Base-by-base conservation (phyloP, 148 eudicot genomes). In the Heliosperma pusillum region DNA sequence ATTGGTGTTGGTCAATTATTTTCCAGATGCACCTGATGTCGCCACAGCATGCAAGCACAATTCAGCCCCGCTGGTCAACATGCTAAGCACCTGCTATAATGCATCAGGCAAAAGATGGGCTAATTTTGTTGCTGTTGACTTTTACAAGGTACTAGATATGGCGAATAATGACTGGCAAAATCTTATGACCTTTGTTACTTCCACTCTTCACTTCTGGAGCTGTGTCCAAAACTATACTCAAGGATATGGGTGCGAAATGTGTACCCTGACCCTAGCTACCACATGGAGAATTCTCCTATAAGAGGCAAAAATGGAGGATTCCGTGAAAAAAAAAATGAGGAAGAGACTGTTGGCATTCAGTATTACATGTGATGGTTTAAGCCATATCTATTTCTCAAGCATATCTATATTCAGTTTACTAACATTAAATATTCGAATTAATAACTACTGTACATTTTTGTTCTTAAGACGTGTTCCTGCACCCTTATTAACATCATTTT, bases 21-120 rank as follows among this genome's bases (percentile, higher is more conserved):
- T 92, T 77, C 91, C 85, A 0, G 85, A 77, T 73, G 79, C 67
- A 45, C 91, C 95, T 22, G 82, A 86, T 74, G 2, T 85, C 50
- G 56, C 82, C 74, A 80, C 85, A 55, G 88, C 93, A 58, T 92
- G 97, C 90, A 86, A 82, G 84, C 83, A 92, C 70, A 92, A 92
- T 64, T 92, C 97, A 29, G 93, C 87, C 74, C 87, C 93, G 17
- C 75, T 92, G 58, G 56, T 81, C 9, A 74, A 77, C 77, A 89
- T 86, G 95, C 44, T 88, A 70, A 84, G 79, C 72, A 88, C 96
- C 62, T 92, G 97, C 55, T 77, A 88, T 66, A 56, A 80, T 72
- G 88, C 89, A 15, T 84, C 96, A 12, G 92, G 94, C 52, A 87
- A 85, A 55, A 82, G 97, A 80, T 95, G 97, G 99, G 97, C 99